Evolutionary conservation across 768 basidiomycete genomes (phyloP).

Genomic region (Hygrophorus russula): DNA sequence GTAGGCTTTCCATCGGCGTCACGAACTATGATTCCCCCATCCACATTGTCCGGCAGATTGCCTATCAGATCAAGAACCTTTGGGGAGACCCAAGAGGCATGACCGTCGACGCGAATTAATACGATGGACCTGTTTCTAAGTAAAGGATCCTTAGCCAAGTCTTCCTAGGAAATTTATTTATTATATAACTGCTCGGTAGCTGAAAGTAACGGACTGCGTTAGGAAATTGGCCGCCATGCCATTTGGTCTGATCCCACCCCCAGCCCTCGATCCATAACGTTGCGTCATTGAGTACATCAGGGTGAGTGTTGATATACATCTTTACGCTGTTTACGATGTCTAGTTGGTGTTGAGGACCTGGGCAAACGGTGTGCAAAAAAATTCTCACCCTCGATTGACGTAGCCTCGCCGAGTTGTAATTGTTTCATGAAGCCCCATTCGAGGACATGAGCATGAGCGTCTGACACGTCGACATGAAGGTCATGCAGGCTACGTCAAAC

Average conservation of each 20-base stretch:
- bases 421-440: slow-evolving; percentile 63
- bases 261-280: slow-evolving; percentile 70
- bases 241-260: slow-evolving; percentile 92
- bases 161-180: slow-evolving; percentile 32
- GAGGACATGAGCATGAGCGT: slow-evolving; percentile 73
- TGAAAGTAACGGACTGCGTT: slow-evolving; percentile 40
- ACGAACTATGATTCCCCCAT: slow-evolving; percentile 69
- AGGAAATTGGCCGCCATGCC: slow-evolving; percentile 55
- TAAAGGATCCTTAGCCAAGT: slow-evolving; percentile 59
- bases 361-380: neutral
- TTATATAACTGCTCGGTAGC: neutral
- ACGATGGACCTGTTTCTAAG: slow-evolving; percentile 63
- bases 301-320: slow-evolving; percentile 42
- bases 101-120: slow-evolving; percentile 69
- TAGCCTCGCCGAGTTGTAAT: slow-evolving; percentile 48
- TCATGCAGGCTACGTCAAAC: neutral
- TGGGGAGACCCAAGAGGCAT: slow-evolving; percentile 81
- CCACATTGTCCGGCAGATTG: slow-evolving; percentile 46
- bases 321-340: slow-evolving; percentile 57
- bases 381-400: slow-evolving; percentile 44
- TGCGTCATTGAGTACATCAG: slow-evolving; percentile 41
- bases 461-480: slow-evolving; percentile 21
- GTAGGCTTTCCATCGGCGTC: slow-evolving; percentile 54
- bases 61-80: slow-evolving; percentile 56
- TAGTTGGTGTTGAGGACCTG: slow-evolving; percentile 12